Evolutionary conservation across 495 filamentous ascomycete genomes (phyloP), one percentile per base, ranked within the genome.

Genomic region (Clohesyomyces aquaticus): DNA sequence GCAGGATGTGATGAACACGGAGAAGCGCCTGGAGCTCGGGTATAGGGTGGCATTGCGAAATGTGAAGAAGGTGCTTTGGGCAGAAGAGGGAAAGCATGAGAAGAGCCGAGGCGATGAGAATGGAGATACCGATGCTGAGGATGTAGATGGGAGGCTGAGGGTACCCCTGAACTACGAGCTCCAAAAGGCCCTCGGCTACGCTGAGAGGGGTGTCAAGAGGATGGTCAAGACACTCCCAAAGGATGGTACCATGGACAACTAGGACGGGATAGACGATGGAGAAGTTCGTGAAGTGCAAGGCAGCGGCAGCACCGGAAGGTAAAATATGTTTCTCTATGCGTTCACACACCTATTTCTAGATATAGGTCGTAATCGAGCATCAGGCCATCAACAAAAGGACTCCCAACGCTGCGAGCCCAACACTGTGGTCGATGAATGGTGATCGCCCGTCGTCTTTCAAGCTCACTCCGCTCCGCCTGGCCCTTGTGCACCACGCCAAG

Each of bases 161-260:
- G n/a, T 46, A 32, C 16, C 23, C 12, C 32, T 49, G 25, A 49
- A 67, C 9, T 50, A 48, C 10, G 66, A 61, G 46, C 46, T 69
- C 14, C 43, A 21, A 22, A 61, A 52, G 43, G 62, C 68, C 10
- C 72, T 71, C 10, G 68, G 58, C 50, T 72, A 76, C 63, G 71
- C 72, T n/a, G 63, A 75, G 46, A 77, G 71, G 56, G 76, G 73
- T 46, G 57, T 73, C 0, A 72, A 65, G 63, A 75, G 69, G 51
- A 28, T 78, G 26, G 63, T 71, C 1, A 78, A 71, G 48, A 58
- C 58, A 16, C 54, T 76, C 35, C 66, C 66, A 16, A 46, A 11
- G 25, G 41, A 64, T 38, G 52, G 46, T 28, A 41, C 22, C n/a
- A 47, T 47, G 18, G 38, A 49, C 3, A 55, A 19, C 4, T 55